phyloP scores from a whole-genome alignment of 2,329 filamentous ascomycete genomes.

The Aspergillus pseudoterreus region DNA sequence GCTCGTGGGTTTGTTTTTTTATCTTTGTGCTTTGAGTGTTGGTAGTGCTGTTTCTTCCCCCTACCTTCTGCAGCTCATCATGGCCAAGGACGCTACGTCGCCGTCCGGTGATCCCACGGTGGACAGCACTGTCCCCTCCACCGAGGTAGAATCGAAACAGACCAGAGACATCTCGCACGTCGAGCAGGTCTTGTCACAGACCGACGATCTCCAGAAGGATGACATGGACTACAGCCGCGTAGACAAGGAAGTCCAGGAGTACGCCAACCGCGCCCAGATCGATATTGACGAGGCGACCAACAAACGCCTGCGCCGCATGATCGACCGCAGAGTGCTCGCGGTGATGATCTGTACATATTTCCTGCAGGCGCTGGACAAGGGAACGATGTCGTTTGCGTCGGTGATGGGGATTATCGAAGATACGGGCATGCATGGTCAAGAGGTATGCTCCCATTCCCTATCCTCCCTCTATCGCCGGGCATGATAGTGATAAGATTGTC shows the following conservation, averaged over 20 bases:
- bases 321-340: slow-evolving; percentile 63
- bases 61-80: not conserved
- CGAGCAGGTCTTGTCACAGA: slow-evolving; percentile 47
- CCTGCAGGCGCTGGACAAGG: slow-evolving; percentile 52
- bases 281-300: slow-evolving; percentile 59
- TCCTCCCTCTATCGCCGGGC: not conserved
- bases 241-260: slow-evolving; percentile 68
- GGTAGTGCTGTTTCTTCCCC: not conserved
- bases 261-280: slow-evolving; percentile 56
- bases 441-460: slow-evolving; percentile 25
- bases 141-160: not conserved
- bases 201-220: slow-evolving; percentile 47
- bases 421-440: slow-evolving; percentile 38
- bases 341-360: slow-evolving; percentile 75
- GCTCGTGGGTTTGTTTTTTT: not conserved
- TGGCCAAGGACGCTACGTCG: not conserved
- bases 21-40: not conserved
- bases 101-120: not conserved
- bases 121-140: not conserved
- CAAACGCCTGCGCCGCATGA: slow-evolving; percentile 58
- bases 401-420: slow-evolving; percentile 46
- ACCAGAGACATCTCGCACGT: slow-evolving; percentile 41
- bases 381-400: slow-evolving; percentile 39
- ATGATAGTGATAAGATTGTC: slow-evolving; percentile 1
- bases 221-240: slow-evolving; percentile 57